phyloP scores from a whole-genome alignment of 2,329 filamentous ascomycete species.

The Fusarium falciforme region DNA sequence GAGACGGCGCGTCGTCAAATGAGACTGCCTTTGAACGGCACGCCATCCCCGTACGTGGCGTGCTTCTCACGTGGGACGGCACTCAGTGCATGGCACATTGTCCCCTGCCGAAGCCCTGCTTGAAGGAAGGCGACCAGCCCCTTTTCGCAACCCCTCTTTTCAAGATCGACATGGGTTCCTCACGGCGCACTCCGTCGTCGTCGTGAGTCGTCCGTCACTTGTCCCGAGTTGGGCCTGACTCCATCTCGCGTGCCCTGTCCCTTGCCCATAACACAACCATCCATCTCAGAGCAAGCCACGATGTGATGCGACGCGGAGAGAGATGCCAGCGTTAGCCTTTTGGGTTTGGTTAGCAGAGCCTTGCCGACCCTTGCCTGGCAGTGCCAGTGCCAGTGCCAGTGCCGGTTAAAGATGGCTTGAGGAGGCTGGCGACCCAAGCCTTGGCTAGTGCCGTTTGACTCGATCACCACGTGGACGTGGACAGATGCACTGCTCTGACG shows the following conservation, averaged over 20 bases:
- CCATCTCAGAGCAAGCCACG: neutral
- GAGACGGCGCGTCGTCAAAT: slow-evolving; percentile 15
- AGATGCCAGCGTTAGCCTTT: neutral
- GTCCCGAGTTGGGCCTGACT: neutral
- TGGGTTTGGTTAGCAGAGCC: neutral
- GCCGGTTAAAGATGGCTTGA: slow-evolving; percentile 1
- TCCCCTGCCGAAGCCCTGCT: slow-evolving; percentile 8
- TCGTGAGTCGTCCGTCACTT: neutral
- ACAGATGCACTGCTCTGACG: neutral
- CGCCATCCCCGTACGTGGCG: slow-evolving; percentile 25
- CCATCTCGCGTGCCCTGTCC: neutral
- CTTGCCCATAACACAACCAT: too few species aligned
- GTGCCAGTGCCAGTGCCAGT: neutral
- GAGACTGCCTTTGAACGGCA: neutral
- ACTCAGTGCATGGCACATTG: slow-evolving; percentile 22
- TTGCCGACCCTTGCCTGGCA: neutral
- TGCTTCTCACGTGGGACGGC: slow-evolving; percentile 31
- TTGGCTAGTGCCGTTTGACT: slow-evolving; percentile 13
- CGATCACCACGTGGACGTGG: slow-evolving; percentile 9
- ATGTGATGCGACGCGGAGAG: neutral
- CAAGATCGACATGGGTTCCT: slow-evolving; percentile 12
- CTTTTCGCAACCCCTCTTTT: slow-evolving; percentile 12
- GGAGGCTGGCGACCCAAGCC: slow-evolving; percentile 6
- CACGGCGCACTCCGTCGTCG: slow-evolving; percentile 22
- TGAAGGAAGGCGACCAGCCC: neutral